These are phyloP conservation scores for Rubus idaeus DNA, from an alignment of 306 rosid genomes.

Conservation along the genomic window DNA sequence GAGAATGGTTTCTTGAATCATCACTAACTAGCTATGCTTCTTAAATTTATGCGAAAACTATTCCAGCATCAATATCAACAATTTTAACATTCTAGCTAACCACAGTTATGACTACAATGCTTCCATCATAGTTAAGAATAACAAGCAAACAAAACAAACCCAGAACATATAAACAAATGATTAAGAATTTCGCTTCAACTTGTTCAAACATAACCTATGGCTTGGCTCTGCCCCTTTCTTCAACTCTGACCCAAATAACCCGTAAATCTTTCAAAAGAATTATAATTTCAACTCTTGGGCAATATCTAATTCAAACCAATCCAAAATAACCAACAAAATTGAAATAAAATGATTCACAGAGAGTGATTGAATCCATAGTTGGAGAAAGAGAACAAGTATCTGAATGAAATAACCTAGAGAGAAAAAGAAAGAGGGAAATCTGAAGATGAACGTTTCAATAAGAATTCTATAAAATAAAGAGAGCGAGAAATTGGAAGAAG, in stretches of 20 bases:
- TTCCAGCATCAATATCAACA: neutral
- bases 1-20: neutral
- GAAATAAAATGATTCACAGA: neutral
- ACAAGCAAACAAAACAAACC: neutral
- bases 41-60: neutral
- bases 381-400: neutral
- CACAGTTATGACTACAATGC: neutral
- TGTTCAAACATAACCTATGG: neutral
- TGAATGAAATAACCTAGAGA: constrained; percentile 13
- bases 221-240: neutral
- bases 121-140: neutral
- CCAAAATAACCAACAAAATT: neutral
- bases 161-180: neutral
- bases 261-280: neutral
- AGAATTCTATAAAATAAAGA: neutral
- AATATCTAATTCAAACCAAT: neutral
- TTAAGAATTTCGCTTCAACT: neutral
- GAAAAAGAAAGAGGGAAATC: neutral
- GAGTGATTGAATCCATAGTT: neutral
- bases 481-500: neutral
- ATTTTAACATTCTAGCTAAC: neutral
- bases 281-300: neutral
- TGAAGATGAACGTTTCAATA: constrained; percentile 15
- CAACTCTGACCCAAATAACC: neutral
- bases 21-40: neutral